Evolutionary conservation across 139 green algal species (phyloP).

Genomic region (Mesotaenium endlicherianum): DNA sequence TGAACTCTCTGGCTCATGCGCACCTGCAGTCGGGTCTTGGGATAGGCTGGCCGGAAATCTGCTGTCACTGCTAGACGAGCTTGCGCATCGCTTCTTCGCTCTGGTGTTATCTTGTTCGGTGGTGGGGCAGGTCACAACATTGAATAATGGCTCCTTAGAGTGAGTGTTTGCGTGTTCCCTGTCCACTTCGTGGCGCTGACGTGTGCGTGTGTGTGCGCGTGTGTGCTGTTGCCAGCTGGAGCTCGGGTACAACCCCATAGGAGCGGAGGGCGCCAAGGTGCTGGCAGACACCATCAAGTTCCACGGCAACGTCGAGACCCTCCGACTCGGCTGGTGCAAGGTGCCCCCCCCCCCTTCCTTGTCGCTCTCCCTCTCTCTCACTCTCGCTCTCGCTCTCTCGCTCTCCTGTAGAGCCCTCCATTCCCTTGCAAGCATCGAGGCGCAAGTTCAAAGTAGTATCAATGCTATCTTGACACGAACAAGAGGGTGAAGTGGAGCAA

Average conservation of each 20-base stretch:
- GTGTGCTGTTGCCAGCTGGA: slow-evolving; percentile 63
- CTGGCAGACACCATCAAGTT: slow-evolving; percentile 90
- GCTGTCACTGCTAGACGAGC: too few relatives aligned
- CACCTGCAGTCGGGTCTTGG: too few relatives aligned
- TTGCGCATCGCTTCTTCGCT: too few relatives aligned
- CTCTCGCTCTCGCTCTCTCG: not conserved
- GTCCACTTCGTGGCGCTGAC: not conserved
- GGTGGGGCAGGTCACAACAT: too few relatives aligned
- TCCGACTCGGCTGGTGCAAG: slow-evolving; percentile 96
- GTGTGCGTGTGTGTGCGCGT: not conserved
- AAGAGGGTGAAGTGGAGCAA: too few relatives aligned
- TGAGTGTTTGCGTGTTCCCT: not conserved
- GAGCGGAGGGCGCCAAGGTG: slow-evolving; percentile 69
- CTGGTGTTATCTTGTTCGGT: too few relatives aligned
- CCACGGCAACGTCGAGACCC: slow-evolving; percentile 70
- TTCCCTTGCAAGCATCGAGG: not conserved
- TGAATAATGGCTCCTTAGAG: too few relatives aligned
- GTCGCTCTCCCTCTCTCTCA: not conserved
- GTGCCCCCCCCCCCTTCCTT: slow-evolving; percentile 42
- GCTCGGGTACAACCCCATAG: slow-evolving; percentile 94
- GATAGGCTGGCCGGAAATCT: too few relatives aligned
- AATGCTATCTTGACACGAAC: too few relatives aligned
- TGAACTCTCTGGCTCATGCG: too few relatives aligned
- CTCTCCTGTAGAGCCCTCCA: not conserved
- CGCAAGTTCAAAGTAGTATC: too few relatives aligned